phyloP scores from a whole-genome alignment of 306 rosid species.

The Corylus americana region DNA sequence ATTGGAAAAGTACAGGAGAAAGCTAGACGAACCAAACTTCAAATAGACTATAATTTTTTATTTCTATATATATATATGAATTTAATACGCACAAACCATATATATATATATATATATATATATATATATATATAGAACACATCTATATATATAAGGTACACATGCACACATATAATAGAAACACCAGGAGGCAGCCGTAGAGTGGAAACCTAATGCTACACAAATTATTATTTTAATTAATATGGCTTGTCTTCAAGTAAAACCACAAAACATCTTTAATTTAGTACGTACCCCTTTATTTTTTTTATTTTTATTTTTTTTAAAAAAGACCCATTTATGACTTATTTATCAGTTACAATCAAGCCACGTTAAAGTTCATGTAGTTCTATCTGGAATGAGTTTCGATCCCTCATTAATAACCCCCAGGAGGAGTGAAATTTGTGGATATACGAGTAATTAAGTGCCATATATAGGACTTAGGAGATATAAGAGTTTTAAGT shows the following conservation, averaged over 20 bases:
- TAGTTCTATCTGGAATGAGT: background rate
- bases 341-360: too few relatives aligned
- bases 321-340: too few relatives aligned
- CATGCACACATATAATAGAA: background rate
- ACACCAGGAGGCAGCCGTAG: background rate
- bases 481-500: background rate
- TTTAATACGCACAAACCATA: background rate
- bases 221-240: too few relatives aligned
- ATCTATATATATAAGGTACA: too few relatives aligned
- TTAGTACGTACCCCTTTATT: too few relatives aligned
- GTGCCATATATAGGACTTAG: background rate
- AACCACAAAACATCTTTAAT: too few relatives aligned
- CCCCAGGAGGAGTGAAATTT: background rate
- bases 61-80: background rate
- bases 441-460: background rate
- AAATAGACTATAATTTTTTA: too few relatives aligned
- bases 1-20: constrained; percentile 15
- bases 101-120: background rate
- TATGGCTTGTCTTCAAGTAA: too few relatives aligned
- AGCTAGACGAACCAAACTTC: background rate
- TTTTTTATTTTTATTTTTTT: too few relatives aligned
- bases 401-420: background rate
- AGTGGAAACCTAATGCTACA: background rate
- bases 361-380: too few relatives aligned
- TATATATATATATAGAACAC: background rate